Base-by-base conservation (phyloP, 1,284 basidiomycete genomes). In the Cryptococcus sp. region DNA sequence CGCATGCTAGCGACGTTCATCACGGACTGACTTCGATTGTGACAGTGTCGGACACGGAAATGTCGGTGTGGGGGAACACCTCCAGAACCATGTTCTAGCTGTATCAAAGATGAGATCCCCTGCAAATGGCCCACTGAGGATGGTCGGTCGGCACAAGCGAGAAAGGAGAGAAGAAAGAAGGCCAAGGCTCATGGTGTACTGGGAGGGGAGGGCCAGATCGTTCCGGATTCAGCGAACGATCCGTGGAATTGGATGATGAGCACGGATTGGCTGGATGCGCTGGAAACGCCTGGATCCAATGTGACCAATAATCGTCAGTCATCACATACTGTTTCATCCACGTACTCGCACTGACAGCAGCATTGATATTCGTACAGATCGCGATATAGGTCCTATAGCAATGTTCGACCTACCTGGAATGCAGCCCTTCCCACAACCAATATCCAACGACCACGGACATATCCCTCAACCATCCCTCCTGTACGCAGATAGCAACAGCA, bases 111-210 rank as follows among this genome's bases (percentile, higher is more conserved):
- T 17, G 49, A 56, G 13, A 20, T 68, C n/a, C 38, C 41, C 2
- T 70, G 68, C 46, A 39, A 50, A 45, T 70, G 68, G 68, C 68
- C 68, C 15, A 61, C 58, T 0, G 62, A 61, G 38, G 68, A 70
- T 47, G 68, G 68, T 19, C 54, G 68, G 23, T 65, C 63, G 3
- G 52, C 58, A 5, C 53, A 64, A 51, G 65, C 65, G 16, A 52
- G 67, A 15, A 53, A 62, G 50, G 53, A 61, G 47, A 47, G 64
- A 25, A 59, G 51, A 22, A 48, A 57, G 22, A 48, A 57, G 22
- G 35, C 30, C n/a, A 63, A 58, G 39, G 47, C 50, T 48, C 38
- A 55, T n/a, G 42, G 43, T 8, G 30, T 39, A 38, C 8, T 48
- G 17, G 47, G 25, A 48, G 47, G 47, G 11, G 47, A 20, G 13